Conservation (phyloP, 306 rosid species). For the Rubus parviflorus region DNA sequence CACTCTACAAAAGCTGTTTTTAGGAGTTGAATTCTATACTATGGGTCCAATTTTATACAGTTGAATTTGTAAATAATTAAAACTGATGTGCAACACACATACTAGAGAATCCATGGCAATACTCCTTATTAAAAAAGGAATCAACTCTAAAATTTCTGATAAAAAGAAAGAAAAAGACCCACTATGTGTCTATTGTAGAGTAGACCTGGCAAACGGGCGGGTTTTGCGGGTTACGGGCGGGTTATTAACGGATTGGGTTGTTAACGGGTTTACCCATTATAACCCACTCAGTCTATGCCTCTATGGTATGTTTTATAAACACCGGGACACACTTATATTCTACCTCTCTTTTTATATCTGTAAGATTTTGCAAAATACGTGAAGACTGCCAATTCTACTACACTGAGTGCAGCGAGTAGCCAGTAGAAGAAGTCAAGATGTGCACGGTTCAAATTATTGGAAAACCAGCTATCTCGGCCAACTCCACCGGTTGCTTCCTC, state of each 20-base stretch:
- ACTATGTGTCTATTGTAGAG: too few relatives aligned
- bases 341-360: background rate
- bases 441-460: slow-evolving; percentile 50
- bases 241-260: too few relatives aligned
- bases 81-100: too few relatives aligned
- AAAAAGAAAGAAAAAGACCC: background rate
- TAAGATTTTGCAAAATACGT: slow-evolving; percentile 25
- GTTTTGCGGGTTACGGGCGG: too few relatives aligned
- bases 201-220: too few relatives aligned
- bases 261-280: too few relatives aligned
- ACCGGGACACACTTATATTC: background rate
- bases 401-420: slow-evolving; percentile 48
- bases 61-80: too few relatives aligned
- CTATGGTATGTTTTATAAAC: background rate
- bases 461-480: slow-evolving; percentile 47
- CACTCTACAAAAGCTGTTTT: too few relatives aligned
- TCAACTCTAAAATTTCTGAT: background rate
- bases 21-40: too few relatives aligned
- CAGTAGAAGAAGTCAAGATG: slow-evolving; percentile 66
- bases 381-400: slow-evolving; percentile 27
- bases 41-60: too few relatives aligned
- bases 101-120: background rate
- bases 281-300: too few relatives aligned
- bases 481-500: slow-evolving; percentile 29
- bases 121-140: background rate